Evolutionary conservation across 345 rosid genomes (phyloP), one percentile per base, ranked within the genome.

Genomic region (Ceriops zippeliana): DNA sequence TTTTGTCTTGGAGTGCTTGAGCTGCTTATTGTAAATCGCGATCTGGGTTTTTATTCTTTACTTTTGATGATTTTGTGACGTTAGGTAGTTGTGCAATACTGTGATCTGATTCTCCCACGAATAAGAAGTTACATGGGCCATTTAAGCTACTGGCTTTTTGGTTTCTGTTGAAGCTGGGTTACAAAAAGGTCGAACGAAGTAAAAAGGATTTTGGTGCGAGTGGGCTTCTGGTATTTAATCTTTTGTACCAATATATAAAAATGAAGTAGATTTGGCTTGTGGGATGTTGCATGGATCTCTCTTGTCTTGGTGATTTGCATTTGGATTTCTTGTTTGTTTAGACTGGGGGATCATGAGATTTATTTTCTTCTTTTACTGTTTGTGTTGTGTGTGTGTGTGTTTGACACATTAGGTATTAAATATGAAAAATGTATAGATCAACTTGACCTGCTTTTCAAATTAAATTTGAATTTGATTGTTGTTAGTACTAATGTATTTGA

Each of bases 41-140:
- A 10, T 72, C 75, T 64, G 70, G 69, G 35, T 76, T 38, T 46
- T 54, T 37, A 46, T 20, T 76, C 58, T 53, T 53, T 37, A 3
- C 58, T 53, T 30, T 56, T 73, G 35, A 21, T 64, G 65, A 38
- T 65, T 58, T 76, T 56, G 16, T 59, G 37, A 31, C 58, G 52
- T 58, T 16, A 69, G 53, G 59, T 3, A 63, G n/a, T 75, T 65
- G 11, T 47, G 15, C 42, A 26, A 52, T 76, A 26, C 6, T 79
- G 30, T 31, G 66, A 17, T 79, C 81, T 62, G 73, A 70, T n/a
- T 78, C 28, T 54, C 61, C 32, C 61, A 2, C 72, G 54, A 49
- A 47, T 59, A 21, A 16, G 58, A 67, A 16, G 22, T 37, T 37
- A 16, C 7, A 2, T 17, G 2, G 24, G 32, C 61, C 38, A 34